Percentiles rank a stretch among this genome's conserved stretches.
Conservation (phyloP, 2,329 filamentous ascomycete species). For the Lachnellula willkommii region DNA sequence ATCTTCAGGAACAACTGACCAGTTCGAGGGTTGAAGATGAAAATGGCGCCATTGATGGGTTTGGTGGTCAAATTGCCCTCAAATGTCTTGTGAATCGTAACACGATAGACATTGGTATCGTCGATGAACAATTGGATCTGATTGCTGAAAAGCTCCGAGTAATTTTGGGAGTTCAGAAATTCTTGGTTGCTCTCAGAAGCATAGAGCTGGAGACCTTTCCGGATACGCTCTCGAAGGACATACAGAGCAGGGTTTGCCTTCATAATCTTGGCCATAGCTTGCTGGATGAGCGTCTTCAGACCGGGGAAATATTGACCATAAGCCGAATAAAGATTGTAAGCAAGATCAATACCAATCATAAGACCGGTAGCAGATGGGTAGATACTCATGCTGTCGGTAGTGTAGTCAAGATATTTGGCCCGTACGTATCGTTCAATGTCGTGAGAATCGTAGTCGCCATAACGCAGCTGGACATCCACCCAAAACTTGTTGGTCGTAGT, state of each 20-base stretch:
- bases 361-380: conserved; percentile 94
- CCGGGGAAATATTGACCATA: conserved; percentile 99
- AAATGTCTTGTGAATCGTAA: conserved; percentile 99
- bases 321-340: conserved; percentile 96
- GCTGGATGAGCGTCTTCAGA: conserved; percentile 88
- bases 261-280: conserved; percentile 99
- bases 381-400: conserved; percentile 96
- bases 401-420: conserved; percentile 98
- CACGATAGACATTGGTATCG: conserved; percentile 98
- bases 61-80: conserved; percentile 99
- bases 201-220: conserved; percentile 96
- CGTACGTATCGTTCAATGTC: conserved; percentile 97
- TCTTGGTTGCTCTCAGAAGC: conserved; percentile 98
- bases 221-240: conserved; percentile 92
- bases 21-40: conserved; percentile 99
- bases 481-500: conserved; percentile 99
- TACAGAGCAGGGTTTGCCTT: conserved; percentile 97
- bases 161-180: conserved; percentile 98
- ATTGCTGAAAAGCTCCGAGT: conserved; percentile 98
- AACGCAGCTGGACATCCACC: conserved; percentile 93
- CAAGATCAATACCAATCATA: conserved; percentile 96
- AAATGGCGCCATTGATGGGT: conserved; percentile 98
- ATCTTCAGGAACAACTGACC: conserved; percentile 98
- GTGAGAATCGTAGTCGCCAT: conserved; percentile 98
- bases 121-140: conserved; percentile 99